Evolutionary conservation across 441 rosid species (phyloP), one percentile per base, ranked within the genome.

Genomic region (Adansonia grandidieri): DNA sequence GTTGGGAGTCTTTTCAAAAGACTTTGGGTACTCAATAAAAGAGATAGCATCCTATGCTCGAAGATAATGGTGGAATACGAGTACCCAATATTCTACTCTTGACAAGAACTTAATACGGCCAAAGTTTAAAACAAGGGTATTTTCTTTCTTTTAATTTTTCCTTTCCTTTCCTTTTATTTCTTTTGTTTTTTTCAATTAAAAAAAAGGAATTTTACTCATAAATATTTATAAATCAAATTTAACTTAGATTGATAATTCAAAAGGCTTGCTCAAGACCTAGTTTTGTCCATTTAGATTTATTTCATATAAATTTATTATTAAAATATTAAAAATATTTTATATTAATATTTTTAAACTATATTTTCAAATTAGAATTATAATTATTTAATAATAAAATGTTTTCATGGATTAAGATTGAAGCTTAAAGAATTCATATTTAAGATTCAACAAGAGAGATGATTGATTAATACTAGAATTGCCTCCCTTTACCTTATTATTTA

Each of bases 11-110:
- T 9, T 42, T 58, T 32, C n/a, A 51, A 28, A 51, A 10, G 11
- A 50, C 61, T 71, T 28, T 51, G 22, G 37, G 10, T 24, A 1
- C 42, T 47, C 61, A 14, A 24, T 24, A 0, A 47, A 62, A 75
- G 71, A 28, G n/a, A 44, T 11, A 28, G 70, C 50, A 75, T 75
- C 62, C 71, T 37, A 75, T 75, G 71, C 62, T 75, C 50, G 2
- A 3, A 17, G 6, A 11, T 6, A 28, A 32, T 66, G 51, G 51
- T 40, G 24, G 56, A 17, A 45, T 19, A 57, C 45, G 13, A 58
- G 42, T 71, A 32, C 14, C 60, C 61, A 2, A 67, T n/a, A 0
- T 67, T 44, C 24, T 37, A 14, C 37, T n/a, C 66, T 13, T 62
- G 5, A 5, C 40, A 5, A 56, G 9, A 57, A 57, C 28, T 57